Base-by-base conservation (phyloP, 306 rosid genomes). In the Sechiopsis laciniata region DNA sequence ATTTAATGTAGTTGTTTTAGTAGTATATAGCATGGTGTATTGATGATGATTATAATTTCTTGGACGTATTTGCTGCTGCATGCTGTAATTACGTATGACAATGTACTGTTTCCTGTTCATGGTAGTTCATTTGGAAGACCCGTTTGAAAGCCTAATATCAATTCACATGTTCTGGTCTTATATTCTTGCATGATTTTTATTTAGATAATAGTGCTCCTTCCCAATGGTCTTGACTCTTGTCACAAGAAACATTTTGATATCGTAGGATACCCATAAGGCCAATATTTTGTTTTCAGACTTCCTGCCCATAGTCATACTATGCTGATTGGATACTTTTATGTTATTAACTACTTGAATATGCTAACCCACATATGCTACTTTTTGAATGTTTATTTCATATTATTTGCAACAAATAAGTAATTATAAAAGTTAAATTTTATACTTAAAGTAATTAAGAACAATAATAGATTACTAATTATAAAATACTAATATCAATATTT, bases 1-100 rank as follows among this genome's bases (percentile, higher is more conserved):
- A 63, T 16, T 16, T 35, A 40, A 4, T 40, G 52, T 17, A 37
- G 26, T 40, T 8, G n/a, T 65, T 65, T 29, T n/a, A 64, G 9
- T 64, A 64, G 14, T 37, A 64, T n/a, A 32, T n/a, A 37, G 70
- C 24, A 37, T 14, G 55, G 55, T 51, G 17, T 20, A 24, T 61
- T 45, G 72, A 29, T 42, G 72, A 40, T 40, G 46, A 15, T 66
- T 66, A 66, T 20, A 40, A 45, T 17, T 45, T 66, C n/a, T 12
- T 66, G 51, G 71, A 65, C 45, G 29, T 40, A n/a, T 65, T 64
- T 42, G 26, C 26, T 42, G n/a, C 48, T 40, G 71, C n/a, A 1
- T 61, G 68, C 69, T 16, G 21, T 10, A 65, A 20, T 67, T 67
- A 20, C 37, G 1, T 42, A 46, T 67, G 48, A 15, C 12, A 15